Percentiles rank a stretch among this genome's conserved stretches.
Conservation (phyloP, 345 rosid species). For the Rhizophora mangle region DNA sequence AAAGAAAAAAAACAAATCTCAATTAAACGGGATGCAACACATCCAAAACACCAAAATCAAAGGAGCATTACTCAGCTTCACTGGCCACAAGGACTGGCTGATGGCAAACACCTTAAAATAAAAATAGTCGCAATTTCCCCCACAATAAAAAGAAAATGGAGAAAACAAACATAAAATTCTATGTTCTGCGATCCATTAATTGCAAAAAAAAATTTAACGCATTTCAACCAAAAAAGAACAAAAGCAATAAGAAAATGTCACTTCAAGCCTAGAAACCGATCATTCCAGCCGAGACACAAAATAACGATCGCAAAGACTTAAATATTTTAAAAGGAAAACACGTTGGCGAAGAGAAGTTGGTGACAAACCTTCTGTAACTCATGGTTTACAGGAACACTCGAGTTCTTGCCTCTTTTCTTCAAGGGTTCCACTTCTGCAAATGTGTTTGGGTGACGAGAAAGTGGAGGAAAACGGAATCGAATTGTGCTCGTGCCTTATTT, state of each 20-base stretch:
- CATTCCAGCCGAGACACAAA: background rate
- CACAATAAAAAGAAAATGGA: no score
- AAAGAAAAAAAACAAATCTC: no score
- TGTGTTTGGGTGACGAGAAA: constrained; percentile 3
- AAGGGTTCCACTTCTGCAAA: background rate
- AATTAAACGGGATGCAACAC: no score
- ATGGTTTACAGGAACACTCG: background rate
- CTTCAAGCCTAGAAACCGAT: background rate
- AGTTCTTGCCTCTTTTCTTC: no score
- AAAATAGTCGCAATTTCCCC: no score
- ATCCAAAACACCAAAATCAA: no score
- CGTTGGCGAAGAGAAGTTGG: background rate
- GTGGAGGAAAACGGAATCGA: background rate
- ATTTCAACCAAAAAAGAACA: background rate
- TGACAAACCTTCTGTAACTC: constrained; percentile 20
- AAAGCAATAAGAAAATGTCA: background rate
- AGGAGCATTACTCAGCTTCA: no score
- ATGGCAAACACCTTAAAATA: no score
- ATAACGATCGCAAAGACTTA: background rate
- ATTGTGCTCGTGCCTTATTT: background rate
- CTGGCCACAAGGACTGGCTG: no score
- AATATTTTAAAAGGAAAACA: background rate
- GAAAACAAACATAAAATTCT: no score
- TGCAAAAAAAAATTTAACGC: background rate
- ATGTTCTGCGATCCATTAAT: no score